Base-by-base conservation (phyloP, 2,329 filamentous ascomycete genomes). In the Blastomyces emzantsi region DNA sequence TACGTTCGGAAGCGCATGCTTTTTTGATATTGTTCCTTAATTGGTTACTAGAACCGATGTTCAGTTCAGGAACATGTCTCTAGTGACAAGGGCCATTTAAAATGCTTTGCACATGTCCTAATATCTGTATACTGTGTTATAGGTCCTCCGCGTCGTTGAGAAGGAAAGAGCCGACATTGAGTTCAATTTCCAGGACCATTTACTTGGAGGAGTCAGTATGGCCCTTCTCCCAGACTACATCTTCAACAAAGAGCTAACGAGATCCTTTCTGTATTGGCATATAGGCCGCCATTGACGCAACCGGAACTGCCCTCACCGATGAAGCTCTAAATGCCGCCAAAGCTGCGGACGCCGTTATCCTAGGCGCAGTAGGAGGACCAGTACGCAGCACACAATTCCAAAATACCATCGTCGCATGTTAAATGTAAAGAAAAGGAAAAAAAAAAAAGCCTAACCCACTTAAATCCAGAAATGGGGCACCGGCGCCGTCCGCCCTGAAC, bases 351-450 rank as follows among this genome's bases (percentile, higher is more conserved):
- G 93, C 92, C 49, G 89, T 97, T 65, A 87, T 97, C 65, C 87
- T 97, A 62, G 93, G 92, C 69, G 91, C 93, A 70, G 95, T 97
- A 72, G 93, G 93, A 70, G 93, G 93, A n/a, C 93, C 94, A 45
- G 83, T 51, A 62, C 30, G 54, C 33, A 13, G 30, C 51, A 19
- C 22, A 25, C 49, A 43, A 45, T 17, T 62, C 60, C 49, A 54
- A 51, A 13, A 51, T 15, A 13, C 47, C 3, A 13, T 51, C n/a
- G 43, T 41, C 54, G 49, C 64, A 64, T 62, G 66, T 49, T 36
- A 58, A 25, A 54, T 52, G 30, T 17, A 33, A 33, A 30, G 15
- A 8, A 47, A 30, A 30, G 15, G 2, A 47, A 30, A 19, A 41
- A 3, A 11, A 8, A n/a, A 17, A 22, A 41, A 17, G 2, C 11